Conservation (phyloP, 2,329 filamentous ascomycete genomes). For the Cladophialophora bantiana region DNA sequence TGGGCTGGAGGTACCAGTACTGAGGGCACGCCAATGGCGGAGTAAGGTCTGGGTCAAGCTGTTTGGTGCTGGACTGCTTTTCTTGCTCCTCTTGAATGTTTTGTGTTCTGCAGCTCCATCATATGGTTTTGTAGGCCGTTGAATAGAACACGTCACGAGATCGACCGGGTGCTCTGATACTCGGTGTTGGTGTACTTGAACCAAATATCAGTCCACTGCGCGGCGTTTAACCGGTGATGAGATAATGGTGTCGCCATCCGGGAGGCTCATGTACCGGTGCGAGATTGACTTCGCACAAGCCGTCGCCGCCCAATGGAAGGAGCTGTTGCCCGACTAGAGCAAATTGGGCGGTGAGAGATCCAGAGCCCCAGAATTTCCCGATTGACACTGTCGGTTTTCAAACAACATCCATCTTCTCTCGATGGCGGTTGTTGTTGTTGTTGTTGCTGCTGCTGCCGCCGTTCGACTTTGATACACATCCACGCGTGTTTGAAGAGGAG, state of each 20-base stretch:
- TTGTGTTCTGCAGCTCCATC: not conserved
- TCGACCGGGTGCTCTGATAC: too few species aligned
- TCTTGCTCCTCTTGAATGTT: not conserved
- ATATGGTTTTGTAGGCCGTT: not conserved
- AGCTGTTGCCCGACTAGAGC: conserved; percentile 14
- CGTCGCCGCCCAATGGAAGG: conserved; percentile 11
- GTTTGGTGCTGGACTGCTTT: not conserved
- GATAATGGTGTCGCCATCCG: conserved; percentile 34
- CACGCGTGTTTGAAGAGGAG: conserved; percentile 3
- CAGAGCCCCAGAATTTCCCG: conserved; percentile 3
- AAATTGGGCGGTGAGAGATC: conserved; percentile 23
- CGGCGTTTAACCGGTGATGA: conserved; percentile 6
- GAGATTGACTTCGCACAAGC: not conserved
- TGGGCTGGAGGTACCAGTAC: not conserved
- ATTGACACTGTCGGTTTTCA: not conserved
- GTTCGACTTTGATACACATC: not conserved
- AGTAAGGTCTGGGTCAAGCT: not conserved
- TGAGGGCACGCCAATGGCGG: not conserved
- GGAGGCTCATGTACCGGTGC: conserved; percentile 28
- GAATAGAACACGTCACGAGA: too few species aligned
- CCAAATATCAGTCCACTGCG: too few species aligned
- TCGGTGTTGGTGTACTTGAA: too few species aligned
- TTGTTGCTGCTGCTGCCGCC: not conserved
- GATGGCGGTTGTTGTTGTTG: not conserved
- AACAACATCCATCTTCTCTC: conserved; percentile 1